Percentiles rank a stretch among this genome's conserved stretches.
phyloP scores from a whole-genome alignment of 2,329 filamentous ascomycete genomes.

The Trichoderma atroviride region DNA sequence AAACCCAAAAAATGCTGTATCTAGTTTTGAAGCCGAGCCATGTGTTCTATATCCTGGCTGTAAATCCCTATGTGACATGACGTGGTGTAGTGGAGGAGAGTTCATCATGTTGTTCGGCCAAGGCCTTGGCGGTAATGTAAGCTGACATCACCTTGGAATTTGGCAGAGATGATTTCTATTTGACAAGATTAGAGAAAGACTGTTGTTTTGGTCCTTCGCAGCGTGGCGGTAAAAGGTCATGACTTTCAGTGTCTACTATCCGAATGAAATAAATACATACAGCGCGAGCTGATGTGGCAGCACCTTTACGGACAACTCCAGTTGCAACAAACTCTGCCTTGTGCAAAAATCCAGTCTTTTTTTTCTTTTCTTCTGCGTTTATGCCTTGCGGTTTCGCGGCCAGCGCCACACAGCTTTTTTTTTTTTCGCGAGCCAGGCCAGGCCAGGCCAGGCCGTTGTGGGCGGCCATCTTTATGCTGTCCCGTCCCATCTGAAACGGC shows the following conservation, averaged over 20 bases:
- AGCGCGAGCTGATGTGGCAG: not conserved
- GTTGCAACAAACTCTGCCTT: not conserved
- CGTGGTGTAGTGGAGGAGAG: not conserved
- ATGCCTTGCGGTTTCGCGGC: not conserved
- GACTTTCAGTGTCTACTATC: not conserved
- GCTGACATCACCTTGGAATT: not conserved
- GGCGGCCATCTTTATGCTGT: not conserved
- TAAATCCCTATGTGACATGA: not conserved
- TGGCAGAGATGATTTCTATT: not conserved
- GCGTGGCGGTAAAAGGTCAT: not conserved
- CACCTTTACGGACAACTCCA: not conserved
- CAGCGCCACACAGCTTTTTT: not conserved
- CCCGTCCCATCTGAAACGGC: not conserved
- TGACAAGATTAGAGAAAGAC: not conserved
- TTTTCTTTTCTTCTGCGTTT: too few species aligned
- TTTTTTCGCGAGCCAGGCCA: not conserved
- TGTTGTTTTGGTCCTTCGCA: not conserved
- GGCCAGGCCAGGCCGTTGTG: not conserved
- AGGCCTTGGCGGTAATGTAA: not conserved
- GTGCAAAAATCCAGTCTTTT: not conserved
- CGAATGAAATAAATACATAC: not conserved
- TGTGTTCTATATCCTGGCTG: not conserved
- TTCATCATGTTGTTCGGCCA: not conserved
- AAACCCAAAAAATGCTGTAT: not conserved
- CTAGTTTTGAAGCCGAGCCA: not conserved